A percentile compares a stretch with the other conserved stretches of the same genome.
Conservation (phyloP, 2,329 filamentous ascomycete genomes). For the Phaeoacremonium minimum region DNA sequence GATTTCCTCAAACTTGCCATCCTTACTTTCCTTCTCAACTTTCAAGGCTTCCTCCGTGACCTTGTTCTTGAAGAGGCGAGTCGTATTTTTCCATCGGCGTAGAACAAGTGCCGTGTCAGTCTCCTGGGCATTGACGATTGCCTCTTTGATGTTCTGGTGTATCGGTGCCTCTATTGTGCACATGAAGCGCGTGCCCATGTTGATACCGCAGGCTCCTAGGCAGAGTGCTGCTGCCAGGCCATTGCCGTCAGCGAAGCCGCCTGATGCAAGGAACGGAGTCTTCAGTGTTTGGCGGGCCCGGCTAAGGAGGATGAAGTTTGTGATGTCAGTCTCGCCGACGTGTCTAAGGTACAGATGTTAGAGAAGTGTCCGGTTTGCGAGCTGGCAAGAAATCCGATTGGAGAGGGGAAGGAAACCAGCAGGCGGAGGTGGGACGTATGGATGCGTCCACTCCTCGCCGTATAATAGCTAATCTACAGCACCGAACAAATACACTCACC, state of each 20-base stretch:
- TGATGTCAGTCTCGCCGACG: constrained; percentile 83
- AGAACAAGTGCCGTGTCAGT: constrained; percentile 87
- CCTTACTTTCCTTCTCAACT: constrained; percentile 77
- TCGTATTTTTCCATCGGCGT: constrained; percentile 89
- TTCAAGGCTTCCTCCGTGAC: constrained; percentile 75
- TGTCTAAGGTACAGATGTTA: constrained; percentile 37
- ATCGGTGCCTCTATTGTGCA: constrained; percentile 91
- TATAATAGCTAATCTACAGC: not conserved
- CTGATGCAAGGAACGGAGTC: constrained; percentile 91
- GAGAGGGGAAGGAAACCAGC: not conserved
- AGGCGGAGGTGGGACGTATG: not conserved
- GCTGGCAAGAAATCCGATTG: too few species aligned
- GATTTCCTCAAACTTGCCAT: constrained; percentile 85
- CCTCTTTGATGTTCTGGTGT: constrained; percentile 88
- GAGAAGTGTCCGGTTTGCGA: not conserved
- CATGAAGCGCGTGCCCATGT: constrained; percentile 99
- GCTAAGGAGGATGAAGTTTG: constrained; percentile 84
- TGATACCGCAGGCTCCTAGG: constrained; percentile 88
- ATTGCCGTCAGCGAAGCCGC: constrained; percentile 91
- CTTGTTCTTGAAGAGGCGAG: constrained; percentile 84
- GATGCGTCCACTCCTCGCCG: not conserved
- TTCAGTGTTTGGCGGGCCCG: constrained; percentile 78
- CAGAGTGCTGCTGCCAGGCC: constrained; percentile 87
- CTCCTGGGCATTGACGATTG: constrained; percentile 84
- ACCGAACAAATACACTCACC: constrained; percentile 22